Percentiles rank a stretch among this genome's conserved stretches.
Conservation (phyloP, 2,329 filamentous ascomycete species). For the Cladosporium cucumerinum region DNA sequence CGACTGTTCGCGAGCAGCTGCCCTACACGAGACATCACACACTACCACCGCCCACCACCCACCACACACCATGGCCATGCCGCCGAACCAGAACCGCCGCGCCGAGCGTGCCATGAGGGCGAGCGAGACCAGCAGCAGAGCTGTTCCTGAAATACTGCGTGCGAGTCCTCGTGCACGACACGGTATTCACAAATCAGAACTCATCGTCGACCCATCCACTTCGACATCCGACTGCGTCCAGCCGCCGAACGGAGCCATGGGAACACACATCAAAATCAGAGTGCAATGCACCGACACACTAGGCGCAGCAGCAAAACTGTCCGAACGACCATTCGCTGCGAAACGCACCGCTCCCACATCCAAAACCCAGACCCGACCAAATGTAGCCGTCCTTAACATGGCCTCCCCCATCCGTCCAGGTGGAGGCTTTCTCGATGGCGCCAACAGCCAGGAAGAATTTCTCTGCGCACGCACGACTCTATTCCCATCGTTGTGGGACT, state of each 20-base stretch:
- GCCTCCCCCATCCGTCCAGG: slow-evolving; percentile 58
- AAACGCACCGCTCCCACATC: slow-evolving; percentile 21
- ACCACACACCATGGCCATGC: slow-evolving; percentile 8
- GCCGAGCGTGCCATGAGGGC: slow-evolving; percentile 31
- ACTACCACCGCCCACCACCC: background rate
- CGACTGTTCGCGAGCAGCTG: slow-evolving; percentile 4
- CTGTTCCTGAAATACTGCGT: slow-evolving; percentile 52
- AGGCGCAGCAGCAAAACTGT: slow-evolving; percentile 40
- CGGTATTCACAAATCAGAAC: slow-evolving; percentile 51
- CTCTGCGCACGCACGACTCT: slow-evolving; percentile 58
- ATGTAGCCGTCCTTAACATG: slow-evolving; percentile 59
- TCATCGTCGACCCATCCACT: slow-evolving; percentile 38
- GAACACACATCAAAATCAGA: slow-evolving; percentile 36
- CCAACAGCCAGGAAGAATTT: slow-evolving; percentile 57
- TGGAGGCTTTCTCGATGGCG: slow-evolving; percentile 58
- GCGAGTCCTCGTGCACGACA: slow-evolving; percentile 51
- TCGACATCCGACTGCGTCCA: background rate
- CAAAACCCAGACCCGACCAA: slow-evolving; percentile 23
- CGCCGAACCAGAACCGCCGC: slow-evolving; percentile 26
- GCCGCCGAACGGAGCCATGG: slow-evolving; percentile 13
- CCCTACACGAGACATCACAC: background rate
- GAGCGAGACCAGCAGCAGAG: slow-evolving; percentile 55
- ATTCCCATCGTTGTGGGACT: slow-evolving; percentile 53
- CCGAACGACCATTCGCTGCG: slow-evolving; percentile 16
- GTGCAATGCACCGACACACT: slow-evolving; percentile 53